Conservation (phyloP, 441 rosid genomes). For the Capsella rubella region DNA sequence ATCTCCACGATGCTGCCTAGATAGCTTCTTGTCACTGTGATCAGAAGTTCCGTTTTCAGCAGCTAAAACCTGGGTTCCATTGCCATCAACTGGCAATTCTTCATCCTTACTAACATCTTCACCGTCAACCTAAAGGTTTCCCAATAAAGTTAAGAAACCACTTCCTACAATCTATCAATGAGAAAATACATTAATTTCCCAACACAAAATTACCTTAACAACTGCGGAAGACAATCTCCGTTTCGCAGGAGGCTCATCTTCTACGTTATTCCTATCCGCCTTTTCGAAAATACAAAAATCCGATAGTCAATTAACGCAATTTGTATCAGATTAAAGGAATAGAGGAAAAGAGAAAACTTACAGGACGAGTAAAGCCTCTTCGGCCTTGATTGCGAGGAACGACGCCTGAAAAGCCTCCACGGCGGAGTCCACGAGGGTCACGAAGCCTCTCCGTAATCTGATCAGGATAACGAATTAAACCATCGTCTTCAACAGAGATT, state of each 20-base stretch:
- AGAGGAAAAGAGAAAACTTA: slow-evolving; percentile 39
- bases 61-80: slow-evolving; percentile 37
- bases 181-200: slow-evolving; percentile 11
- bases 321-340: neutral
- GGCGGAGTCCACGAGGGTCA: slow-evolving; percentile 93
- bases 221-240: slow-evolving; percentile 88
- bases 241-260: slow-evolving; percentile 90
- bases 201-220: slow-evolving; percentile 68
- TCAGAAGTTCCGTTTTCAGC: slow-evolving; percentile 49
- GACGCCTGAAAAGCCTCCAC: slow-evolving; percentile 63
- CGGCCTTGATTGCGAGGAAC: slow-evolving; percentile 74
- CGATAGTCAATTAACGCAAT: neutral
- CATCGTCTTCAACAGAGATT: neutral
- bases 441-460: slow-evolving; percentile 92
- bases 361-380: slow-evolving; percentile 72
- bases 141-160: neutral
- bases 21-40: slow-evolving; percentile 51
- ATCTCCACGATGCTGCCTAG: slow-evolving; percentile 49
- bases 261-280: slow-evolving; percentile 75
- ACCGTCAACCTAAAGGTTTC: slow-evolving; percentile 35
- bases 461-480: neutral
- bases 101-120: slow-evolving; percentile 66
- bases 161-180: slow-evolving; percentile 4
- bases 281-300: slow-evolving; percentile 39
- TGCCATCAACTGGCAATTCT: slow-evolving; percentile 47